These are phyloP conservation scores for Pythium diclinum DNA, from an alignment of 352 stramenopile genomes.

Conservation along the genomic window DNA sequence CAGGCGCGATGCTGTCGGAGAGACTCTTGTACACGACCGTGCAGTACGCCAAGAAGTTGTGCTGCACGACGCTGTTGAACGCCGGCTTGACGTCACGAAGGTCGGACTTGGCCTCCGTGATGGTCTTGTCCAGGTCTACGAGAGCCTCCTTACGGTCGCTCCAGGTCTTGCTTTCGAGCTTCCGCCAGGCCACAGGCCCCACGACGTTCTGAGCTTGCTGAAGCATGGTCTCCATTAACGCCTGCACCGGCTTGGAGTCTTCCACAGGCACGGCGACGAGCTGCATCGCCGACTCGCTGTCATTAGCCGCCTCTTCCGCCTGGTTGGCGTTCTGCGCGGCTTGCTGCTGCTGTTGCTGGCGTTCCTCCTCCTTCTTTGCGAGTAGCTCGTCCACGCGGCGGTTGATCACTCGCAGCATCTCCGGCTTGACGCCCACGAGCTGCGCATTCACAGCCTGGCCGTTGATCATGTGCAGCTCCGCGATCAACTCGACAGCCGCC, in stretches of 20 bases:
- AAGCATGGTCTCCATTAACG: slow-evolving; percentile 42
- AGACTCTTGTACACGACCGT: slow-evolving; percentile 56
- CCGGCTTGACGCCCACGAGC: slow-evolving; percentile 55
- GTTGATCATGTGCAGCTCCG: slow-evolving; percentile 47
- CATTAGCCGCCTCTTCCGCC: slow-evolving; percentile 35
- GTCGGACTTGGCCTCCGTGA: slow-evolving; percentile 68
- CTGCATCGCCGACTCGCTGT: slow-evolving; percentile 27
- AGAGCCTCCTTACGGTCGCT: slow-evolving; percentile 82
- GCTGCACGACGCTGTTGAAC: slow-evolving; percentile 59
- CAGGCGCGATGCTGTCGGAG: slow-evolving; percentile 63
- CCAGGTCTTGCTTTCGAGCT: slow-evolving; percentile 82
- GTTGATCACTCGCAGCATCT: slow-evolving; percentile 74
- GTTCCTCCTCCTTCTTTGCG: slow-evolving; percentile 33
- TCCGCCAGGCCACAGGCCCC: slow-evolving; percentile 67
- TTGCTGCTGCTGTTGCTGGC: slow-evolving; percentile 30
- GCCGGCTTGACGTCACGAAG: slow-evolving; percentile 59
- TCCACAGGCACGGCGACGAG: slow-evolving; percentile 43
- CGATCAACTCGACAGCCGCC: slow-evolving; percentile 63
- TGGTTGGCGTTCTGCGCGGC: slow-evolving; percentile 39
- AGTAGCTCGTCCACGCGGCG: slow-evolving; percentile 72
- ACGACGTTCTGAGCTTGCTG: slow-evolving; percentile 43
- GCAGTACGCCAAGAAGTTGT: slow-evolving; percentile 65
- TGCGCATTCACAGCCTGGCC: slow-evolving; percentile 36
- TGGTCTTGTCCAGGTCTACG: slow-evolving; percentile 63
- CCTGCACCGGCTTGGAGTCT: slow-evolving; percentile 43